Conservation (phyloP, 208 protist genomes). For the Acanthamoeba lenticulata region DNA sequence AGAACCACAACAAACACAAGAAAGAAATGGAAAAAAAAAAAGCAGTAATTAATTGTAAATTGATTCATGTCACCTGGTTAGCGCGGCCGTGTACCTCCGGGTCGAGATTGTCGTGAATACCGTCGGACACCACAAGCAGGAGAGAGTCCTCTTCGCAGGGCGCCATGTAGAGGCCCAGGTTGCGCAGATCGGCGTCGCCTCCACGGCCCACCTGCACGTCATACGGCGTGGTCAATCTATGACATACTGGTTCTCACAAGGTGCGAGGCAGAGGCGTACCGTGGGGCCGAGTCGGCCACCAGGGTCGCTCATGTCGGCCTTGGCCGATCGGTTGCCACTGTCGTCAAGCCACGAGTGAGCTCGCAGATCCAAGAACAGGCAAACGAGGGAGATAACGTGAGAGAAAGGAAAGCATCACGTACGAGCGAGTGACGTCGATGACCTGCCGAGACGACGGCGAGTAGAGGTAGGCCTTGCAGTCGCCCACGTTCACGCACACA, state of each 20-base stretch:
- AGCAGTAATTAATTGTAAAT: neutral
- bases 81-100: constrained; percentile 68
- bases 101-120: constrained; percentile 82
- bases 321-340: constrained; percentile 23
- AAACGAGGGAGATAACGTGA: neutral
- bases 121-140: constrained; percentile 72
- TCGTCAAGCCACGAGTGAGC: neutral
- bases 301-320: constrained; percentile 75
- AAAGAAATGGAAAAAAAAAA: neutral
- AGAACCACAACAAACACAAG: neutral
- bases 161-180: constrained; percentile 58
- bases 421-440: constrained; percentile 76
- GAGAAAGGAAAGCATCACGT: neutral
- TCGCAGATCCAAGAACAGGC: neutral
- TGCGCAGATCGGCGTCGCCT: constrained; percentile 41
- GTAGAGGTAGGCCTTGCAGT: constrained; percentile 81
- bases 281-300: constrained; percentile 75
- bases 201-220: neutral
- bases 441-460: constrained; percentile 4
- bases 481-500: constrained; percentile 75
- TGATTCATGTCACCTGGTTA: neutral
- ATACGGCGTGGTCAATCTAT: neutral
- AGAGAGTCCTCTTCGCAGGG: constrained; percentile 62
- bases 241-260: neutral
- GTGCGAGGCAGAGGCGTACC: neutral